A percentile compares a stretch with the other conserved stretches of the same genome.
Conservation (phyloP, 2,329 filamentous ascomycete species). For the Colletotrichum godetiae region DNA sequence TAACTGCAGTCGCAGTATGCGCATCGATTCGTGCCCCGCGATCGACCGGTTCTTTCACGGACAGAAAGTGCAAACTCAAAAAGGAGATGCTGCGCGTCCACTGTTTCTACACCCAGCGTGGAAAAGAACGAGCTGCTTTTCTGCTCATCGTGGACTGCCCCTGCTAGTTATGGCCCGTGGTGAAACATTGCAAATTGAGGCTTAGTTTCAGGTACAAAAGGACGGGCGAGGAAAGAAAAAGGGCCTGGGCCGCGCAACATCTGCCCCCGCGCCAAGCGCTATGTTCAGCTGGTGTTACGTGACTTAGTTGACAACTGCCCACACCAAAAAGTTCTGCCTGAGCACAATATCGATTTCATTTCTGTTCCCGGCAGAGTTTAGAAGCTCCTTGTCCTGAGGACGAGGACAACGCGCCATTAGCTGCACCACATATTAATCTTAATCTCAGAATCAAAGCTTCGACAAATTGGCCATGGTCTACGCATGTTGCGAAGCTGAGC, state of each 20-base stretch:
- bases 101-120: neutral
- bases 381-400: neutral
- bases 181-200: constrained; percentile 16
- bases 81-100: neutral
- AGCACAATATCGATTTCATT: neutral
- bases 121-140: neutral
- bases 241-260: neutral
- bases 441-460: neutral
- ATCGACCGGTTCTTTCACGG: too few species aligned
- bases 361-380: neutral
- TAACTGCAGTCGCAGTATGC: neutral
- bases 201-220: constrained; percentile 17
- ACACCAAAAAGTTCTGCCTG: neutral
- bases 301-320: neutral
- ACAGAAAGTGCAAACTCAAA: neutral
- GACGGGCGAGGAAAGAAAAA: neutral
- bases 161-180: neutral
- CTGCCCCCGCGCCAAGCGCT: neutral
- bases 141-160: neutral
- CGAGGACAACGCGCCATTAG: neutral
- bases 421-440: neutral
- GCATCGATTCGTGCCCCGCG: neutral
- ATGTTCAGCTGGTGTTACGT: neutral
- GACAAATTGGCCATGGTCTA: neutral
- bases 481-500: neutral